These are phyloP conservation scores for Hippophae tibetana DNA, from an alignment of 306 rosid species.

Conservation along the genomic window DNA sequence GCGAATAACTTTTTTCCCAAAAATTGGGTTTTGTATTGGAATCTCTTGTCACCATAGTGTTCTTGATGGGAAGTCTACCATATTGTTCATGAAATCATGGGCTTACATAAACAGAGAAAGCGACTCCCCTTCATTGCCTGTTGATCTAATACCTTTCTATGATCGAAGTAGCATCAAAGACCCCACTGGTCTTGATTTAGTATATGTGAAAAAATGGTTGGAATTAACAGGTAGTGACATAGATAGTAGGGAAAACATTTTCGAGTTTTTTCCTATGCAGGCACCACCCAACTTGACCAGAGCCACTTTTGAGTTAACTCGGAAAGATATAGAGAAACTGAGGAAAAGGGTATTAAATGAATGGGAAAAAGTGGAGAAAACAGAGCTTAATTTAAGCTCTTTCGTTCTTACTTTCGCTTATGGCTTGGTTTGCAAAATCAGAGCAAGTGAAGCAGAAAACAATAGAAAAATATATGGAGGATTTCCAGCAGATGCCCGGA, in stretches of 20 bases:
- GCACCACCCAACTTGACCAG: neutral
- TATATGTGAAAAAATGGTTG: conserved; percentile 9
- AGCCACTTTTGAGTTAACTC: conserved; percentile 9
- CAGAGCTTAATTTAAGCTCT: conserved; percentile 2
- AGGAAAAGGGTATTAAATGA: neutral
- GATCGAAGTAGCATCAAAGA: conserved; percentile 31
- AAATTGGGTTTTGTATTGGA: conserved; percentile 38
- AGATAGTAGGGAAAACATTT: conserved; percentile 6
- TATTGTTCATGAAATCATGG: conserved; percentile 48
- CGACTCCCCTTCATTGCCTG: neutral
- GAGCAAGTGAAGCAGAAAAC: conserved; percentile 1
- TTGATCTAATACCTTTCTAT: conserved; percentile 29
- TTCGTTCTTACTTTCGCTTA: conserved; percentile 18
- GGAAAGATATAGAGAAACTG: neutral
- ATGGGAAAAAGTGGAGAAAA: neutral
- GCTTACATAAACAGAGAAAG: conserved; percentile 6
- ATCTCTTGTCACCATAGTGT: conserved; percentile 34
- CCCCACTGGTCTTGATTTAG: conserved; percentile 12
- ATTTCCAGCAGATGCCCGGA: neutral
- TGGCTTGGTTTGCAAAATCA: conserved; percentile 13
- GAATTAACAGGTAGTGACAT: conserved; percentile 6
- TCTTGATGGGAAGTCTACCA: conserved; percentile 40
- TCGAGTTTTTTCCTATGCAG: neutral
- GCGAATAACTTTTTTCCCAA: conserved; percentile 42
- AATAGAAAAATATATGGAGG: neutral